Evolutionary conservation across 331 rosid genomes (phyloP).

Genomic region (Dryas integrifolia): DNA sequence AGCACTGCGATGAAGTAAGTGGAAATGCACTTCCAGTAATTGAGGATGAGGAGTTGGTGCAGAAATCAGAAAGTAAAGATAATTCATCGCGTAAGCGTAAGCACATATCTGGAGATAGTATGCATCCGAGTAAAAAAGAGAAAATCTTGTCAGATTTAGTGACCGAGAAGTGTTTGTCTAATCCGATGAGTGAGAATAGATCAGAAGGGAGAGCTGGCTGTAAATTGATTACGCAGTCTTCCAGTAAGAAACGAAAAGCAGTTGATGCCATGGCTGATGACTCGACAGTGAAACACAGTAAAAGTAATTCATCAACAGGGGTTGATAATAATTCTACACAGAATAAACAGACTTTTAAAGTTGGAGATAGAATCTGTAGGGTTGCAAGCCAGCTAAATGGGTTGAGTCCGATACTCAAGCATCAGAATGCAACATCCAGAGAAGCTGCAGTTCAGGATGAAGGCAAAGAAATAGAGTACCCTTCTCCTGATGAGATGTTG

Average conservation of each 20-base stretch:
- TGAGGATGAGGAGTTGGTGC: background rate
- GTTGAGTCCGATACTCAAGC: conserved; percentile 41
- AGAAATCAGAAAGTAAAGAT: conserved; percentile 20
- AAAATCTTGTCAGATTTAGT: conserved; percentile 40
- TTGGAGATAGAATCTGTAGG: conserved; percentile 53
- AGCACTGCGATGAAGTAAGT: conserved; percentile 29
- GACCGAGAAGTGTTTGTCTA: conserved; percentile 33
- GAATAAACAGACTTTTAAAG: conserved; percentile 32
- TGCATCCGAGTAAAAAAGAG: conserved; percentile 26
- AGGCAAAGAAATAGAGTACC: conserved; percentile 20
- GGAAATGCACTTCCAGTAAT: conserved; percentile 21
- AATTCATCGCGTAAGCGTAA: conserved; percentile 34
- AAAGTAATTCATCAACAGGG: background rate
- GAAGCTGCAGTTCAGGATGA: conserved; percentile 10
- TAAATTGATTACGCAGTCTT: conserved; percentile 15
- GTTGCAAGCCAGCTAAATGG: conserved; percentile 48
- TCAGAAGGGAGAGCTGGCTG: conserved; percentile 28
- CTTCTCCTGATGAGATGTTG: conserved; percentile 41
- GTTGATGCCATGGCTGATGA: conserved; percentile 25
- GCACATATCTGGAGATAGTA: conserved; percentile 19
- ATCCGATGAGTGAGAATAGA: conserved; percentile 24
- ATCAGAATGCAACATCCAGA: conserved; percentile 22
- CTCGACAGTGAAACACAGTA: conserved; percentile 14
- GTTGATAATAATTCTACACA: conserved; percentile 11
- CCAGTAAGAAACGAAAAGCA: conserved; percentile 44